Percentiles rank a stretch among this genome's conserved stretches.
Evolutionary conservation across 1,284 basidiomycete genomes (phyloP).

Genomic region (Pseudomicrostroma phylloplanum): DNA sequence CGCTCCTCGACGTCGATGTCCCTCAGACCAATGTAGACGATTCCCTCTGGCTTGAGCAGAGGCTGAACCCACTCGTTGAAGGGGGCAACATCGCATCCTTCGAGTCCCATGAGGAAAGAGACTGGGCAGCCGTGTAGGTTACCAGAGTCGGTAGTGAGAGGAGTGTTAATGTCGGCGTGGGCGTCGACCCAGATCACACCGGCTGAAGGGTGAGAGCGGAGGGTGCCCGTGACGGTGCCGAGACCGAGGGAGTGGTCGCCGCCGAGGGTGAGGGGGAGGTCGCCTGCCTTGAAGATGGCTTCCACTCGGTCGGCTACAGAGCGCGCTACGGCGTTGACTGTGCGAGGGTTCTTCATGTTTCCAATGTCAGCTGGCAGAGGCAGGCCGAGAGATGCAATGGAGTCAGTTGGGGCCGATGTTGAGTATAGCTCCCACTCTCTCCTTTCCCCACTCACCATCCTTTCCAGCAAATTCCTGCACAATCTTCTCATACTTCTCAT

Average conservation of each 20-base stretch:
- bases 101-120: constrained; percentile 67
- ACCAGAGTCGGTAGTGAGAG: constrained; percentile 72
- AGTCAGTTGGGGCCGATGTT: not conserved
- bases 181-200: constrained; percentile 76
- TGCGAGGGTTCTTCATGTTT: constrained; percentile 40
- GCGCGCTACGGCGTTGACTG: constrained; percentile 62
- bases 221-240: constrained; percentile 50
- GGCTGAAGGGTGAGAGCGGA: constrained; percentile 58
- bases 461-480: constrained; percentile 46
- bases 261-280: constrained; percentile 84
- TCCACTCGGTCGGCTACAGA: constrained; percentile 72
- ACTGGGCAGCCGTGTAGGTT: constrained; percentile 98
- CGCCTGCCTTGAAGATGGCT: constrained; percentile 67
- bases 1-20: constrained; percentile 90
- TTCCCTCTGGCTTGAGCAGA: constrained; percentile 60
- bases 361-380: constrained; percentile 27
- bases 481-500: constrained; percentile 79
- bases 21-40: constrained; percentile 92
- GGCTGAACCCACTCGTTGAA: constrained; percentile 47
- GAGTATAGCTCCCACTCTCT: not conserved
- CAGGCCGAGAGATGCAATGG: not conserved
- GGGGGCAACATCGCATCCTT: constrained; percentile 44
- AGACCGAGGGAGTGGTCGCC: constrained; percentile 68
- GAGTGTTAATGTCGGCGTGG: constrained; percentile 85
- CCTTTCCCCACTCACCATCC: not conserved